Base-by-base conservation (phyloP, 352 stramenopile genomes). In the Pythium folliculosum region DNA sequence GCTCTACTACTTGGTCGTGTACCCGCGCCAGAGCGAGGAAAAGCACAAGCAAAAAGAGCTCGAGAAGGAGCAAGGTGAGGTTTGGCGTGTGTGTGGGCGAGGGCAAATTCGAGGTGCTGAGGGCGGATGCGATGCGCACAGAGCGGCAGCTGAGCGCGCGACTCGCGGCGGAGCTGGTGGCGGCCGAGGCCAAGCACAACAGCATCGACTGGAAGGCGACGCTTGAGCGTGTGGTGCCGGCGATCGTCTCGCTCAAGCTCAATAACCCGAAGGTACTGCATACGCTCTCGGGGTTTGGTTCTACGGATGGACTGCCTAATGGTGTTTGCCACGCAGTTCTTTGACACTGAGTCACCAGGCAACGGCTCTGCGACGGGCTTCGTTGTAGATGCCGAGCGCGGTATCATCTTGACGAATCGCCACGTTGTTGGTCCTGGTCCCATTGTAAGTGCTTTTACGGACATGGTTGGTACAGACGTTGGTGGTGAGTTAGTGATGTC, bases 391-490 rank as follows among this genome's bases (percentile, higher is more conserved):
- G 87, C 88, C 1, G 83, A 96, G 72, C 86, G 82, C 57, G 92
- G 93, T 9, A 95, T 98, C 67, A 97, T 98, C 61, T 65, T 98
- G 48, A 98, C 92, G 19, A 98, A 98, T 59, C 89, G 93, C 23
- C 93, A 98, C 61, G 93, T 98, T 14, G 86, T 97, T 16, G 88
- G 88, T 5, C 83, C 89, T 16, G 88, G 88, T 27, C 88, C 86
- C 1, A 92, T 94, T 72, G 87, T 95, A 84, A 38, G 84, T 70
- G n/a, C n/a, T n/a, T n/a, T n/a, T n/a, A n/a, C n/a, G n/a, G n/a
- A n/a, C n/a, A n/a, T n/a, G n/a, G n/a, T n/a, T n/a, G 40, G 40
- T 6, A n/a, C 7, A 47, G 40, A 13, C 57, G 25, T 16, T 50
- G n/a, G n/a, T n/a, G n/a, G n/a, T n/a, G n/a, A 44, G 19, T 25